Base-by-base conservation (phyloP, 352 stramenopile genomes). In the Globisporangium mamillatum region DNA sequence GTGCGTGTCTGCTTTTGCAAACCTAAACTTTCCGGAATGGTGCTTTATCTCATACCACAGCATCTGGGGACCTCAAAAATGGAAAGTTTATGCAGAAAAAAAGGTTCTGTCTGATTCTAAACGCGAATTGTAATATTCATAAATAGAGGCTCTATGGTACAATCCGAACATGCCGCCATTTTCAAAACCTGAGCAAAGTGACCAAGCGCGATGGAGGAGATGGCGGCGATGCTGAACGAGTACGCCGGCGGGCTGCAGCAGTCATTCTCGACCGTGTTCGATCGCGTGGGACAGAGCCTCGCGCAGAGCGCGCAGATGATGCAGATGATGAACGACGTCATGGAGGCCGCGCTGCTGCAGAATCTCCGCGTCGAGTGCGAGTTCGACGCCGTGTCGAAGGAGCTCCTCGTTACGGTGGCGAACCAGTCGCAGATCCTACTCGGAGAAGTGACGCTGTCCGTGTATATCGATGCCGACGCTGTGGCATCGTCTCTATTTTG, bases 271-370 rank as follows among this genome's bases (percentile, higher is more conserved):
- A 78, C 74, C 9, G 83, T 91, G 12, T 88, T 91, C 41, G 78
- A 91, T 61, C 82, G 83, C 50, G 79, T 93, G 54, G 83, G 78
- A 12, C 66, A 90, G 65, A 92, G 83, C 38, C 75, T 93, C 29
- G 73, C 72, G 41, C 83, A 91, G 65, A 93, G 83, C 32, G 78
- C 75, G 53, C 74, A 89, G 63, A 75, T 91, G 68, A 92, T 93
- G 85, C 79, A 78, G 53, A 90, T 93, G 80, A 93, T 93, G 85
- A 93, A 93, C 70, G 75, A 80, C 20, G 84, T 92, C 70, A 92
- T 93, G 85, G 85, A 93, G 74, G 72, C 80, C 3, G 81, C 83
- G 60, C 72, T 93, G 78, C 57, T 93, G 62, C 85, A 93, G 75
- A 90, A 81, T 66, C 66, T 93, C 48, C 65, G 63, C 18, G 68